A percentile compares a stretch with the other conserved stretches of the same genome.
Evolutionary conservation across 352 stramenopile genomes (phyloP).

Genomic region (Peronospora farinosa): DNA sequence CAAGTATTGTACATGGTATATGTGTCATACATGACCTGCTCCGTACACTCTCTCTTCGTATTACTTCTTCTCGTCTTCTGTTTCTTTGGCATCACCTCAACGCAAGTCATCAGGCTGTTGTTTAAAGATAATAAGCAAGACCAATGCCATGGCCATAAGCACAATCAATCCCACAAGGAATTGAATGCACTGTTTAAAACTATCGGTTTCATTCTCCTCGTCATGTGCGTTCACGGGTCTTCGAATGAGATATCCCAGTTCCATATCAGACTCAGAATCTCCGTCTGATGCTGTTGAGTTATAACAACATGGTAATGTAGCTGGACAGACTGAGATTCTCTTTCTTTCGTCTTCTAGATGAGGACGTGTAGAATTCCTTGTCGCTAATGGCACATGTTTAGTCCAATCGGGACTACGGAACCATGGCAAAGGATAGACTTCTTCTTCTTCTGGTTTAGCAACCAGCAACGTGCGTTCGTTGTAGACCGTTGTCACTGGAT

Average conservation of each 20-base stretch:
- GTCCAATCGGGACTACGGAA: conserved; percentile 67
- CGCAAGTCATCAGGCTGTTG: conserved; percentile 18
- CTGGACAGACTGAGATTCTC: conserved; percentile 3
- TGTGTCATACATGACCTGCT: too few species aligned
- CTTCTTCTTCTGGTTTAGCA: conserved; percentile 51
- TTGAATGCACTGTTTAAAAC: conserved; percentile 66
- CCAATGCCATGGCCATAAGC: conserved; percentile 53
- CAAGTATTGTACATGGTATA: too few species aligned
- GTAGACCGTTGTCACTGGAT: conserved; percentile 21
- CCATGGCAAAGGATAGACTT: conserved; percentile 70
- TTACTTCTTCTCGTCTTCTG: background rate
- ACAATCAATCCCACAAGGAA: conserved; percentile 69
- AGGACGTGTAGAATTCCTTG: conserved; percentile 6
- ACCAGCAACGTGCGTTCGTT: conserved; percentile 44
- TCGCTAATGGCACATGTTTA: conserved; percentile 15
- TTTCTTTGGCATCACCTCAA: conserved; percentile 10
- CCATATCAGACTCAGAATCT: conserved; percentile 42
- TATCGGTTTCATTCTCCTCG: conserved; percentile 34
- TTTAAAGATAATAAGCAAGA: conserved; percentile 68
- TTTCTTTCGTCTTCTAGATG: background rate
- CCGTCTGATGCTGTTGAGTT: conserved; percentile 14
- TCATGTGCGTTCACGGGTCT: conserved; percentile 16
- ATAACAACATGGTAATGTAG: conserved; percentile 18
- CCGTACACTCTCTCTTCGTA: background rate
- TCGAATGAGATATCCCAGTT: conserved; percentile 33